phyloP scores from a whole-genome alignment of 768 basidiomycete genomes.

The Xanthoconium purpureum region DNA sequence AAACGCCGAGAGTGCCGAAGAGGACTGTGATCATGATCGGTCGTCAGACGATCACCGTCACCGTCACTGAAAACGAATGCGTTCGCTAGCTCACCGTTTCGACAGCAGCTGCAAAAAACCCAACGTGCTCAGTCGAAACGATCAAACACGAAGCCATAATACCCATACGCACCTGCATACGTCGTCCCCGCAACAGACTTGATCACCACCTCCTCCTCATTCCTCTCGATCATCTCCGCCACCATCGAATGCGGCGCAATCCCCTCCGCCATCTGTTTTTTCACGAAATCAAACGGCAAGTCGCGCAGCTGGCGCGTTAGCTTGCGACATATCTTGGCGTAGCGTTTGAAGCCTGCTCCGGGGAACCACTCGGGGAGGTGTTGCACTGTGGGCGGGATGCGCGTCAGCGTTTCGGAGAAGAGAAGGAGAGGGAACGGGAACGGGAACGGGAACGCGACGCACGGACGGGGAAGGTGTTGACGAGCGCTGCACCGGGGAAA shows the following conservation, averaged over 20 bases:
- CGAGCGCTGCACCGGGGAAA: constrained; percentile 31
- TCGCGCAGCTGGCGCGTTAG: constrained; percentile 20
- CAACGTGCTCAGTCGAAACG: not conserved
- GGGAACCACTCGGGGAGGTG: constrained; percentile 32
- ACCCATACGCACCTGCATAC: constrained; percentile 25
- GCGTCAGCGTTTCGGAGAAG: too few relatives aligned
- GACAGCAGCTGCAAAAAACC: constrained; percentile 14
- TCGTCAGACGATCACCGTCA: too few relatives aligned
- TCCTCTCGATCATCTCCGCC: constrained; percentile 21
- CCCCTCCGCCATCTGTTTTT: constrained; percentile 17
- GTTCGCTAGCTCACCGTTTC: constrained; percentile 15
- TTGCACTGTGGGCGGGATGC: constrained; percentile 10
- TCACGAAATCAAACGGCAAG: constrained; percentile 17
- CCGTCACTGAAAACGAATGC: not conserved
- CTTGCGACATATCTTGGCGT: constrained; percentile 16
- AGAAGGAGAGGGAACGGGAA: too few relatives aligned
- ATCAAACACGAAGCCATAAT: not conserved
- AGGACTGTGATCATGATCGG: constrained; percentile 4
- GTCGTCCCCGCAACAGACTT: constrained; percentile 31
- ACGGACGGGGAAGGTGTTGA: constrained; percentile 32
- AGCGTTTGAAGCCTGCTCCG: constrained; percentile 27
- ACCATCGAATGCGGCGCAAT: constrained; percentile 21
- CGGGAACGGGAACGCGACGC: not conserved
- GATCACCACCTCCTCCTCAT: constrained; percentile 27
- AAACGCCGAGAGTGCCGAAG: constrained; percentile 26